Conservation (phyloP, 2,329 filamentous ascomycete species). For the Pseudogymnoascus sp. region DNA sequence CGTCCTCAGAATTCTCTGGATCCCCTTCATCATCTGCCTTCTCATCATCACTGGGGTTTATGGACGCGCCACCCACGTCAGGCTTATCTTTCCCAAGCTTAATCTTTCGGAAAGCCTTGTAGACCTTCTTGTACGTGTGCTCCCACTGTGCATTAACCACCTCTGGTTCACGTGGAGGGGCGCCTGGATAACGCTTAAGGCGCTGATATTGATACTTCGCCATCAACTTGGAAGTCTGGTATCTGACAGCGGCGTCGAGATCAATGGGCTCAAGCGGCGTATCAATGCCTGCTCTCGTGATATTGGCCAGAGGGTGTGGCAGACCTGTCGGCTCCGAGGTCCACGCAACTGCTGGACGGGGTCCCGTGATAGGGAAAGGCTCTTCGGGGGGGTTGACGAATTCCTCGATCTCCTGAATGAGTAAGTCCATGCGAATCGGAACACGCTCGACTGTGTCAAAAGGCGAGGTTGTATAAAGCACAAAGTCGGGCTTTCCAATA, state of each 20-base stretch:
- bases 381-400: not conserved
- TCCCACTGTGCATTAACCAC: not conserved
- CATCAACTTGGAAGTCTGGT: not conserved
- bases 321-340: not conserved
- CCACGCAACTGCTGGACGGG: not conserved
- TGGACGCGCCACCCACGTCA: not conserved
- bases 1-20: not conserved
- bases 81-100: not conserved
- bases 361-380: not conserved
- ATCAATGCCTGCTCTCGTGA: not conserved
- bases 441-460: not conserved
- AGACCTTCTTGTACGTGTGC: not conserved
- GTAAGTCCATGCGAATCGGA: not conserved
- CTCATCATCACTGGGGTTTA: not conserved
- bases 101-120: not conserved
- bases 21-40: conserved; percentile 1
- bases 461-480: not conserved
- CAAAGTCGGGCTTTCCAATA: not conserved
- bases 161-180: not conserved
- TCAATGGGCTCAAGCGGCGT: not conserved
- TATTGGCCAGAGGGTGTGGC: not conserved
- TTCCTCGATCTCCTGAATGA: not conserved
- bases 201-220: not conserved
- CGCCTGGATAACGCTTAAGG: not conserved
- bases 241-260: not conserved